These are phyloP conservation scores for Ceratocystis cubensis DNA, from an alignment of 2,329 filamentous ascomycete species.

Conservation along the genomic window DNA sequence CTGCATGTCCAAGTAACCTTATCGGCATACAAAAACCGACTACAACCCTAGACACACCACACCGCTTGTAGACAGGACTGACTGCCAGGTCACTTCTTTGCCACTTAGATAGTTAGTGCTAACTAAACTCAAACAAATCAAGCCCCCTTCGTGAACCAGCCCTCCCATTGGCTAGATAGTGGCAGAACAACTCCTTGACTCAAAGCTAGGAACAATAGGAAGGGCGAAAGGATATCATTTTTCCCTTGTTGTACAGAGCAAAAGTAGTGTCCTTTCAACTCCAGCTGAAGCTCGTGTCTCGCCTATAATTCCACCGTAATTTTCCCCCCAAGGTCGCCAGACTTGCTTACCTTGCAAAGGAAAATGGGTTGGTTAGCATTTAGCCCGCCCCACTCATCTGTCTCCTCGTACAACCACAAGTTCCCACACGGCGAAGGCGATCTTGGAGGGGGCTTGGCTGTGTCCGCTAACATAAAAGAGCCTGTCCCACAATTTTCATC, in stretches of 20 bases:
- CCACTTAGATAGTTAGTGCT: background rate
- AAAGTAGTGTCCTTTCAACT: no score
- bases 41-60: background rate
- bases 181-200: background rate
- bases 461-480: background rate
- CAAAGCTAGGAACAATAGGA: background rate
- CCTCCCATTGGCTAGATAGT: background rate
- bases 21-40: background rate
- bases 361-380: no score
- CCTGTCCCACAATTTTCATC: background rate
- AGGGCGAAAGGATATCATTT: background rate
- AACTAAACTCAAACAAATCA: background rate
- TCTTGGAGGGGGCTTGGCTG: background rate
- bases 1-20: constrained; percentile 5
- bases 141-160: no score
- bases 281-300: no score
- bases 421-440: background rate
- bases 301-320: no score
- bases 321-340: no score
- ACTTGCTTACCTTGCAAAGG: no score
- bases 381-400: background rate
- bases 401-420: background rate
- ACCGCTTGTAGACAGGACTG: background rate
- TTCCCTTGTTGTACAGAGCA: no score
- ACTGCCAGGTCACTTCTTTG: background rate